Base-by-base conservation (phyloP, 768 basidiomycete genomes). In the Russula olivacea region DNA sequence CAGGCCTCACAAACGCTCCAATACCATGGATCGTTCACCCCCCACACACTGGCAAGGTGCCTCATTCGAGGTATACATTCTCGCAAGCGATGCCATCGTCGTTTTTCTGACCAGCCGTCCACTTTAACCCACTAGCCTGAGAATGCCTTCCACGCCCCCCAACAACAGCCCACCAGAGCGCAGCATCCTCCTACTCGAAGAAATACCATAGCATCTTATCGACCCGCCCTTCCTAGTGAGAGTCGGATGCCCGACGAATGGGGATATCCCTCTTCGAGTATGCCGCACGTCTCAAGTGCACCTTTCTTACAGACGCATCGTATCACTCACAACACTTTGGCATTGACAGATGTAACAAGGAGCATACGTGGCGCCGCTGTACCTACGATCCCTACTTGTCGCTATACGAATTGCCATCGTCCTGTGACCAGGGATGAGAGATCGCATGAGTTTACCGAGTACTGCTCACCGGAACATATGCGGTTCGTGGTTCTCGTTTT, bases 401-500 rank as follows among this genome's bases (percentile, higher is more conserved):
- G 38, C 25, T 45, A 32, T 36, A 54, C 48, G 32, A 23, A 30
- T 17, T 64, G 63, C 48, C 11, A 7, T 10, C 9, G 6, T 0
- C 48, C 58, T 11, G 63, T 60, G 63, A 10, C 11, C 3, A 14
- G 8, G 48, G 54, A 60, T 4, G 5, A 23, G 11, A 25, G 6
- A 8, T 38, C 57, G 14, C 2, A 14, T 8, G 54, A 64, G 30
- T 19, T 45, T 3, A 45, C 40, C 7, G 63, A 64, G 40, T 64
- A 51, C 34, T 64, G 63, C 49, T 38, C 47, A 9, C 21, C 25
- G 3, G 54, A 25, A 0, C 63, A 64, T 15, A 64, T 60, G 59
- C 28, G 30, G 63, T 64, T 41, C 41, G 63, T 62, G 38, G 9
- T 60, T 60, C 45, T 47, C 14, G 1, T 25, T 17, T 49, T 36